phyloP scores from a whole-genome alignment of 2,329 filamentous ascomycete genomes.

The Claviceps digitariae region DNA sequence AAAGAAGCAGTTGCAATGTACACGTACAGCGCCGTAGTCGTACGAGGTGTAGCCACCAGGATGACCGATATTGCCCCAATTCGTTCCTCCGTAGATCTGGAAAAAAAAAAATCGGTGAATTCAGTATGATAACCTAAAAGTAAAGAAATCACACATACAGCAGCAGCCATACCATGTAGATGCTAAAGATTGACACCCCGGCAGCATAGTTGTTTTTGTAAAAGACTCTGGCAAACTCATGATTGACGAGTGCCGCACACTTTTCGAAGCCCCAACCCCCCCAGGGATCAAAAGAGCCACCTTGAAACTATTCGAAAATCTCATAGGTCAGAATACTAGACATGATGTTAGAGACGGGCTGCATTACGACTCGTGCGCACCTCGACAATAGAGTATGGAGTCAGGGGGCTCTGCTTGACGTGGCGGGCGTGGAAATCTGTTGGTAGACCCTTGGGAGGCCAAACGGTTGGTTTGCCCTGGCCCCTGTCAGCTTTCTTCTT shows the following conservation, averaged over 20 bases:
- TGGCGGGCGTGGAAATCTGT: constrained; percentile 28
- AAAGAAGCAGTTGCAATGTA: background rate
- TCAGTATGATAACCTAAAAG: background rate
- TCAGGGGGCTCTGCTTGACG: constrained; percentile 45
- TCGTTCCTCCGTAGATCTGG: constrained; percentile 60
- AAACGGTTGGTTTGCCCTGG: constrained; percentile 30
- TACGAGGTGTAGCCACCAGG: constrained; percentile 49
- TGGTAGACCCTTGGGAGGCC: constrained; percentile 45
- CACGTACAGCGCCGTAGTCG: constrained; percentile 34
- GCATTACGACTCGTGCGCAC: constrained; percentile 7
- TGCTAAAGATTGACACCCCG: constrained; percentile 52
- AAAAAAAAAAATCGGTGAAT: background rate
- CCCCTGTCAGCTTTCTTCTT: background rate
- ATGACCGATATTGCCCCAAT: constrained; percentile 70
- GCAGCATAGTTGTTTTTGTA: constrained; percentile 63
- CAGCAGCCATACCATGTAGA: constrained; percentile 51
- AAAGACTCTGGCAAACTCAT: constrained; percentile 66
- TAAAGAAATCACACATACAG: background rate
- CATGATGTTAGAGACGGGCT: background rate
- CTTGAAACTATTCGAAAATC: constrained; percentile 43
- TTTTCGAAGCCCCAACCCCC: constrained; percentile 56
- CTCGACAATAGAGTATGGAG: constrained; percentile 53
- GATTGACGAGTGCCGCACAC: constrained; percentile 51
- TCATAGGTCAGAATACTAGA: background rate
- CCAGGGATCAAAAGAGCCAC: constrained; percentile 60